phyloP scores from a whole-genome alignment of 2,329 filamentous ascomycete species.

The Laburnicola sp. region DNA sequence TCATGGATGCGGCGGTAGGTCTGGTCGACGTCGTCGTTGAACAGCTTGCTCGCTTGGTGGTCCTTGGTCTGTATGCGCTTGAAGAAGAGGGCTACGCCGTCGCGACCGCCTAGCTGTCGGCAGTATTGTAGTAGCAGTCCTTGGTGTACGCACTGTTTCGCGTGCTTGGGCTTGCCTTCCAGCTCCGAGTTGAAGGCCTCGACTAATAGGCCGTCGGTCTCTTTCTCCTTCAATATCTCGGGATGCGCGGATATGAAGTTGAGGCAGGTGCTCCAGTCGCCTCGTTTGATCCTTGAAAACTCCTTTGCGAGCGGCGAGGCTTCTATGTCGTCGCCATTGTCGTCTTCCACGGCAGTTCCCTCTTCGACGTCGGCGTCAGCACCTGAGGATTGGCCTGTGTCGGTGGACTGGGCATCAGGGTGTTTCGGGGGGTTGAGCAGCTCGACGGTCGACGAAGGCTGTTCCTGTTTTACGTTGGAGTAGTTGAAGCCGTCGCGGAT shows the following conservation, averaged over 20 bases:
- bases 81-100: constrained; percentile 92
- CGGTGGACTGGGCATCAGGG: constrained; percentile 41
- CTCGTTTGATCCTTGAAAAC: constrained; percentile 76
- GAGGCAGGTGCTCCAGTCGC: constrained; percentile 73
- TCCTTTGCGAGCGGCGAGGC: constrained; percentile 76
- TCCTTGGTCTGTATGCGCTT: constrained; percentile 88
- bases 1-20: constrained; percentile 82
- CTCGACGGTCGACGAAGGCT: constrained; percentile 53
- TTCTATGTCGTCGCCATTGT: constrained; percentile 70
- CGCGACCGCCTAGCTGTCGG: constrained; percentile 80
- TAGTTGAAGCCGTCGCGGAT: constrained; percentile 89
- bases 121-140: constrained; percentile 93
- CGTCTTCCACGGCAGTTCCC: constrained; percentile 54
- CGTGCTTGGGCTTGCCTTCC: constrained; percentile 73
- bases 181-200: constrained; percentile 89
- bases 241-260: constrained; percentile 80
- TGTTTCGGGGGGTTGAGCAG: constrained; percentile 69
- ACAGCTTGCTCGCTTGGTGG: constrained; percentile 88
- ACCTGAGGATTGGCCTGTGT: constrained; percentile 57
- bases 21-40: constrained; percentile 87
- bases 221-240: constrained; percentile 75
- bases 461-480: constrained; percentile 65
- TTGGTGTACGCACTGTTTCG: constrained; percentile 88
- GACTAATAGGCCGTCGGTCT: constrained; percentile 88
- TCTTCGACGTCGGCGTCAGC: constrained; percentile 66